These are phyloP conservation scores for Colletotrichum theobromicola DNA, from an alignment of 2,329 filamentous ascomycete genomes.

Conservation along the genomic window DNA sequence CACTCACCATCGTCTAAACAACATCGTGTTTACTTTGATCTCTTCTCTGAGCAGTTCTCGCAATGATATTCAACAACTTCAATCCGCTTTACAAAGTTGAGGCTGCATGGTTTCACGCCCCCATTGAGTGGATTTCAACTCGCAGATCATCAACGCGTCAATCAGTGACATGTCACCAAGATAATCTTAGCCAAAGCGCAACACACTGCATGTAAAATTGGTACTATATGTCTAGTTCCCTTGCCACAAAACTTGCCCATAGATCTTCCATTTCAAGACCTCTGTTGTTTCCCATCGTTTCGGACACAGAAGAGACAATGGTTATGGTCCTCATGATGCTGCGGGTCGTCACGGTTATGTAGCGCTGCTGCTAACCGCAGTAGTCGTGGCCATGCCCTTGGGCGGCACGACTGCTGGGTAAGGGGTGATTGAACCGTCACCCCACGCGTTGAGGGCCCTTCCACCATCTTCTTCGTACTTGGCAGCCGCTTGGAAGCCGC, in stretches of 20 bases:
- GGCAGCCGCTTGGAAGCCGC: background rate
- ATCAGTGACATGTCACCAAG: background rate
- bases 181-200: background rate
- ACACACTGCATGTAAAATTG: background rate
- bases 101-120: too few species aligned
- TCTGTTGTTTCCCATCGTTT: background rate
- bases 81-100: too few species aligned
- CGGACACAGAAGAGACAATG: background rate
- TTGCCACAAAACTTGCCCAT: background rate
- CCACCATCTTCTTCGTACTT: background rate
- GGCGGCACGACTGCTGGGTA: background rate
- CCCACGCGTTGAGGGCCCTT: background rate
- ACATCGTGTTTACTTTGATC: too few species aligned
- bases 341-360: background rate
- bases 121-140: too few species aligned
- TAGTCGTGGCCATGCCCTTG: background rate
- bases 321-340: background rate
- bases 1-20: too few species aligned
- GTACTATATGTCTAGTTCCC: background rate
- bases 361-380: background rate
- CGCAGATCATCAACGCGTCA: background rate
- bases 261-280: background rate
- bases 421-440: background rate
- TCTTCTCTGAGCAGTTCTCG: too few species aligned
- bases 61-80: too few species aligned